These are phyloP conservation scores for Myxozyma monticola DNA, from an alignment of 805 yeast species.

Conservation along the genomic window DNA sequence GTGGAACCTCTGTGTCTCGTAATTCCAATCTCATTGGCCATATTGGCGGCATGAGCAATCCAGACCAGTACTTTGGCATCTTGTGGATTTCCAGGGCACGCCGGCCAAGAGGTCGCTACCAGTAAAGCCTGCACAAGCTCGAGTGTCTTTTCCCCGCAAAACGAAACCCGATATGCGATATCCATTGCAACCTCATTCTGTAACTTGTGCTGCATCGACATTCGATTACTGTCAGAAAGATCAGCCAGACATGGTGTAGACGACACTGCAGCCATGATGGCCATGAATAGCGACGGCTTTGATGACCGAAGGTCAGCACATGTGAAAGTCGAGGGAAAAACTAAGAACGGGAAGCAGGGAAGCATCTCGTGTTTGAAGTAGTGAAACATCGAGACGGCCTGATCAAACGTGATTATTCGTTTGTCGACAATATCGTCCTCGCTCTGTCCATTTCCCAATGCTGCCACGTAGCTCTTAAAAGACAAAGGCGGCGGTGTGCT, in stretches of 20 bases:
- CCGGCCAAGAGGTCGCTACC: constrained; percentile 17
- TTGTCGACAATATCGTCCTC: constrained; percentile 6
- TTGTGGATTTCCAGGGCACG: neutral
- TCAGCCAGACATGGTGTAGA: neutral
- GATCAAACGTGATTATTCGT: constrained; percentile 4
- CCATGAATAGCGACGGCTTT: constrained; percentile 11
- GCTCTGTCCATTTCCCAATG: neutral
- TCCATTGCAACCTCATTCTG: constrained; percentile 7
- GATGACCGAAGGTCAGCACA: constrained; percentile 9
- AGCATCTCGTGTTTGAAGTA: constrained; percentile 12
- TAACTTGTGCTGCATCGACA: neutral
- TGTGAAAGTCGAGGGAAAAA: constrained; percentile 12
- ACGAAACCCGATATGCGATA: constrained; percentile 12
- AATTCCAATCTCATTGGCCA: constrained; percentile 13
- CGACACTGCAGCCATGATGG: constrained; percentile 11
- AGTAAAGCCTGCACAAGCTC: constrained; percentile 11
- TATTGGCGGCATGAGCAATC: constrained; percentile 5
- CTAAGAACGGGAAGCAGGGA: constrained; percentile 8
- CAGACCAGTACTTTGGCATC: constrained; percentile 6
- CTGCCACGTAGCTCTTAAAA: neutral
- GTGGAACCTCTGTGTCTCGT: neutral
- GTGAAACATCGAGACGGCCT: constrained; percentile 2
- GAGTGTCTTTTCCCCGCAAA: constrained; percentile 6
- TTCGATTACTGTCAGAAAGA: neutral
- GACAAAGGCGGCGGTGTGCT: neutral